phyloP scores from a whole-genome alignment of 164 flowering plant species.

The Chimonanthus praecox region DNA sequence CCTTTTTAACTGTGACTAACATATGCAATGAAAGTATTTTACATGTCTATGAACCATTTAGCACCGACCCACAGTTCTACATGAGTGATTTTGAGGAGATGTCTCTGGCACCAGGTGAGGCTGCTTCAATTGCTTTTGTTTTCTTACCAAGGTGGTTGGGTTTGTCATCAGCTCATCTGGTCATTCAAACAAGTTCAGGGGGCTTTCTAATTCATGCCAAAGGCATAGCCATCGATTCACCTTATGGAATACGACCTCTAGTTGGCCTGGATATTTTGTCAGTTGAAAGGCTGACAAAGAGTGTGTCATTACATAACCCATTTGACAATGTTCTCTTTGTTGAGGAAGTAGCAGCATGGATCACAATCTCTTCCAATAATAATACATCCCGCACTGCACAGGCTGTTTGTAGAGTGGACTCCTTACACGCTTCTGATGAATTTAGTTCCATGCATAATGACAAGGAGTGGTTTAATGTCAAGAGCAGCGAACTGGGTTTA shows the following conservation, averaged over 20 bases:
- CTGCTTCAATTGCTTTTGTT: conserved; percentile 58
- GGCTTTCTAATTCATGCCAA: conserved; percentile 65
- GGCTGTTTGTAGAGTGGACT: conserved; percentile 39
- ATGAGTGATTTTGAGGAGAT: conserved; percentile 57
- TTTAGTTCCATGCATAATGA: conserved; percentile 12
- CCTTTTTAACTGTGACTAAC: conserved; percentile 54
- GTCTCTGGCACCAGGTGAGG: conserved; percentile 61
- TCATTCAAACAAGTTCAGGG: conserved; percentile 76
- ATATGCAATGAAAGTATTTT: conserved; percentile 45
- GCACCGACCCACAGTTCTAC: conserved; percentile 66
- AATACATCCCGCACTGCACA: conserved; percentile 34
- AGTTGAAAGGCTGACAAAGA: conserved; percentile 40
- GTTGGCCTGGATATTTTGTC: conserved; percentile 32
- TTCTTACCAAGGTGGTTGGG: conserved; percentile 70
- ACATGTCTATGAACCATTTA: conserved; percentile 62
- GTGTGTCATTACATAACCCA: conserved; percentile 64
- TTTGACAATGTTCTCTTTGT: conserved; percentile 47
- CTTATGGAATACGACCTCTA: conserved; percentile 44
- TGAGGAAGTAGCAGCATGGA: conserved; percentile 53
- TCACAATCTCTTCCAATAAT: conserved; percentile 37
- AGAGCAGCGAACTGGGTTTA: conserved; percentile 27
- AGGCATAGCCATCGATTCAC: conserved; percentile 62
- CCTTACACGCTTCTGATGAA: conserved; percentile 13
- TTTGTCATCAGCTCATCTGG: conserved; percentile 49
- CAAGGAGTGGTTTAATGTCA: conserved; percentile 40